Base-by-base conservation (phyloP, 441 rosid species). In the Iberis amara region DNA sequence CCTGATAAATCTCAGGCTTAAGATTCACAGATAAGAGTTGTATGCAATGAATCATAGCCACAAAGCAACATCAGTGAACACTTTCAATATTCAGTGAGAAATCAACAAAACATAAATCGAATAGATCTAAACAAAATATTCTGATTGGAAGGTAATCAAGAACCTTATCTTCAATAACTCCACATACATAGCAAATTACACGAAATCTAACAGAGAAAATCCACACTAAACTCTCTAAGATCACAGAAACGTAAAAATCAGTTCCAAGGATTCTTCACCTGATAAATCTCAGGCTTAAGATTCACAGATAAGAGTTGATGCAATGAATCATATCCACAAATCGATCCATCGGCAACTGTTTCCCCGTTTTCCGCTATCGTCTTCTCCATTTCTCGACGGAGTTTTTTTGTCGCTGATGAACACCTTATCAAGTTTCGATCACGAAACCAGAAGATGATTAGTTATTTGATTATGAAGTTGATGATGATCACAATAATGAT, bases 271-370 rank as follows among this genome's bases (percentile, higher is more conserved):
- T 30, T 8, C 39, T 54, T 15, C 65, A 84, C 98, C 98, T 79
- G 79, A 59, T 68, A 88, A 56, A 85, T 64, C 47, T 85, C 80
- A 49, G 95, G 96, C 51, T 78, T 57, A 70, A 85, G 96, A 73
- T 91, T 82, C 6, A 68, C 57, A 7, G 79, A 67, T 15, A 91
- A 72, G 68, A 91, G 94, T 39, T 70, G 78, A 36, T 82, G 79
- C 40, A 88, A 83, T 2, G 96, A 88, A 7, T 91, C 86, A 61
- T 80, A 76, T 38, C 96, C 98, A 62, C 86, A 76, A 57, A 83
- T 69, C 5, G 96, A 79, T 45, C 89, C 91, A 23, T 80, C 86
- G 26, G 64, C 46, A 14, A 35, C 27, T 1, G 30, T 6, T 42
- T 23, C 58, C 27, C 70, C 73, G 49, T 60, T 70, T 42, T 53